Conservation (phyloP, 2,329 filamentous ascomycete genomes). For the Lachnellula willkommii region DNA sequence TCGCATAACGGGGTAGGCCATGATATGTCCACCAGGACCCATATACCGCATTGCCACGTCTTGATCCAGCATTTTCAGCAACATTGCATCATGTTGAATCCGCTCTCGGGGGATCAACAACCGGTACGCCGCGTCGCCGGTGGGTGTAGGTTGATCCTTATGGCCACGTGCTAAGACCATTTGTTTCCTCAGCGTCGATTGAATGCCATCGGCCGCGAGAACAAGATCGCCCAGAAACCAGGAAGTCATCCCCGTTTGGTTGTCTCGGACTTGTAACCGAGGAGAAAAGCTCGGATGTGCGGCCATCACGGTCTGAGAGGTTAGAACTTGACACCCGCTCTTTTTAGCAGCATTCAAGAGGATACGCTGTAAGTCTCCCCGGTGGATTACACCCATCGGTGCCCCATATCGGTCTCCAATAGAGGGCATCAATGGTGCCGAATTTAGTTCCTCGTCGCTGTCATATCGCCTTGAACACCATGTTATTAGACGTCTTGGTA, state of each 20-base stretch:
- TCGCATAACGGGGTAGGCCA: slow-evolving; percentile 27
- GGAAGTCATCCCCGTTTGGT: not conserved
- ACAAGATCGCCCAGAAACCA: slow-evolving; percentile 43
- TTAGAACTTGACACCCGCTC: not conserved
- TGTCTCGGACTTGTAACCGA: not conserved
- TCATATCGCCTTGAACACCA: slow-evolving; percentile 15
- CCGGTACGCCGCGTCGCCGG: slow-evolving; percentile 49
- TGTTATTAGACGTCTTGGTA: not conserved
- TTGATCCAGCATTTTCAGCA: slow-evolving; percentile 50
- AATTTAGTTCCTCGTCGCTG: slow-evolving; percentile 7
- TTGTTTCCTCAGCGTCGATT: slow-evolving; percentile 40
- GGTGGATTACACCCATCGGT: slow-evolving; percentile 4
- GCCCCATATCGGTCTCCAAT: slow-evolving; percentile 3
- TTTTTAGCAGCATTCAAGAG: not conserved
- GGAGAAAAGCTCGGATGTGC: too few relatives aligned
- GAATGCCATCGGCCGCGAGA: slow-evolving; percentile 50
- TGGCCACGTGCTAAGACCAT: slow-evolving; percentile 30
- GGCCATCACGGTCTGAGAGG: too few relatives aligned
- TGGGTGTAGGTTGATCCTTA: slow-evolving; percentile 39
- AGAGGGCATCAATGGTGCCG: slow-evolving; percentile 1
- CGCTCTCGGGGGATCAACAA: slow-evolving; percentile 45
- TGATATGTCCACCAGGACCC: slow-evolving; percentile 25
- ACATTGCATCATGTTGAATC: slow-evolving; percentile 41
- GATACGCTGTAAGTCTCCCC: not conserved
- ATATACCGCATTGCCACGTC: slow-evolving; percentile 42